Base-by-base conservation (phyloP, 2,329 filamentous ascomycete genomes). In the Beauveria medogensis region DNA sequence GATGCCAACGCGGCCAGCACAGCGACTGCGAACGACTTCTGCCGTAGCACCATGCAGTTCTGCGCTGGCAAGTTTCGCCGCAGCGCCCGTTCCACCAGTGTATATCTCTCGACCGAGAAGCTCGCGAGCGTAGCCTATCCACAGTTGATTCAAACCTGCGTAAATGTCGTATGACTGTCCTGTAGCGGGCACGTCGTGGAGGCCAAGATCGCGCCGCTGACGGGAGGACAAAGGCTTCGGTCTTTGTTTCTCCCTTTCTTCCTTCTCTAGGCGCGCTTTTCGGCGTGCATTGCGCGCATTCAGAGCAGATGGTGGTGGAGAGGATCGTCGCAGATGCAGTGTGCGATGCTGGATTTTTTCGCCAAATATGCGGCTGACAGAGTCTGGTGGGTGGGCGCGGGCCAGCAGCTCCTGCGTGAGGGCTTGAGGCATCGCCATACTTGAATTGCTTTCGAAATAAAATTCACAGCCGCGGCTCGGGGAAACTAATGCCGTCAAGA, bases 1-100 rank as follows among this genome's bases (percentile, higher is more conserved):
- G 59, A 93, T 75, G 0, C 94, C 93, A 0, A 99, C 92, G 18
- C 93, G 81, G 59, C 89, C 86, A 18, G 88, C 83, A 71, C 92
- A 97, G 34, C 83, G 77, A 72, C 92, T 94, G 67, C 92, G 78
- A 60, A 93, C 89, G 24, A 97, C 91, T 75, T 92, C 86, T 22
- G 97, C 73, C 66, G 86, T 78, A 18, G 93, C 92, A 2, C 94
- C 94, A 72, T 97, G 92, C 68, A 92, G 93, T 74, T 99, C 94
- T 2, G 92, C 93, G 61, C 88, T 91, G 50, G 84, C 86, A 40
- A 99, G 77, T 73, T 94, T 89, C 5, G 89, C 88, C 5, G 87
- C 89, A 2, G 87, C 82, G 6, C 74, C 66, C 3, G 83, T 76
- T 0, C 83, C 83, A 20, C 87, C 79, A 0, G 77, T 76, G 64